A percentile compares a stretch with the other conserved stretches of the same genome.
These are phyloP conservation scores for Umbelopsis vinacea DNA, from an alignment of 192 early-diverging fungal species.

Conservation along the genomic window DNA sequence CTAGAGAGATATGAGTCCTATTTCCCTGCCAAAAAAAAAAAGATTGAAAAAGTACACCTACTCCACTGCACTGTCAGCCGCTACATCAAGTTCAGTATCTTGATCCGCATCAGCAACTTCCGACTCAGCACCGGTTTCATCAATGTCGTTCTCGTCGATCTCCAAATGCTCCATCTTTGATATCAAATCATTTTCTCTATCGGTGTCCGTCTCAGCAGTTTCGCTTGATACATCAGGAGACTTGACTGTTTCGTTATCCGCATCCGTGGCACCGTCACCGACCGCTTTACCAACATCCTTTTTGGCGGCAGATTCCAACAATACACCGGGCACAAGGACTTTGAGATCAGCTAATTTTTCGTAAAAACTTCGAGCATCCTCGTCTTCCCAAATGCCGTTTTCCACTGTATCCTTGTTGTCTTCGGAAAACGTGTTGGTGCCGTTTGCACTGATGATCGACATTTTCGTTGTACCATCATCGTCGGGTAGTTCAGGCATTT, in stretches of 20 bases:
- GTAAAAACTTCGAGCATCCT: slow-evolving; percentile 90
- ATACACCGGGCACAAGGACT: slow-evolving; percentile 79
- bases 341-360: slow-evolving; percentile 82
- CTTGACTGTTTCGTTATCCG: slow-evolving; percentile 12
- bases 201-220: slow-evolving; percentile 19
- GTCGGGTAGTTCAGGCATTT: slow-evolving; percentile 80
- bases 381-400: slow-evolving; percentile 88
- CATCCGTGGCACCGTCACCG: slow-evolving; percentile 27
- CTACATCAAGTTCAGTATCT: slow-evolving; percentile 35
- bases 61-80: slow-evolving; percentile 35
- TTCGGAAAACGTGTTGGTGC: slow-evolving; percentile 26
- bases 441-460: slow-evolving; percentile 44
- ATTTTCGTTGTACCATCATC: slow-evolving; percentile 61
- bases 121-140: slow-evolving; percentile 22
- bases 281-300: slow-evolving; percentile 41
- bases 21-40: background rate
- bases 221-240: background rate
- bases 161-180: slow-evolving; percentile 24
- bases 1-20: too few relatives aligned
- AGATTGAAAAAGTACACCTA: slow-evolving; percentile 3
- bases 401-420: slow-evolving; percentile 43
- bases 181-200: slow-evolving; percentile 24
- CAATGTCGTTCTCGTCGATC: slow-evolving; percentile 28
- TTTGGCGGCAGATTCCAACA: slow-evolving; percentile 65
- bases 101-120: slow-evolving; percentile 38